Conservation (phyloP, 1,284 basidiomycete genomes). For the Singerocomus inundabilis region DNA sequence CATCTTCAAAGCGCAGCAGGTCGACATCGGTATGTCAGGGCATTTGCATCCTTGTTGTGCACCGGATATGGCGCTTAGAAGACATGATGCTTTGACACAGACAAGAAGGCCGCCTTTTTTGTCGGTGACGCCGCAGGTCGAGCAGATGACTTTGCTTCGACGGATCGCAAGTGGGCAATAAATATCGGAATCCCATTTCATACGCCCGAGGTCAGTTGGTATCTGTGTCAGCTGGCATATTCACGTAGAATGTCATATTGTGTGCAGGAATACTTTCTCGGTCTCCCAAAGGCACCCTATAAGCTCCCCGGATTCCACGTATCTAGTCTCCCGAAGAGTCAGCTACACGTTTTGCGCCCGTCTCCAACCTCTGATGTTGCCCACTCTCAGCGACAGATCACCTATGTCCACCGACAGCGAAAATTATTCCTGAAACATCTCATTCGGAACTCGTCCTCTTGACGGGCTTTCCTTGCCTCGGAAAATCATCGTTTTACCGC, state of each 20-base stretch:
- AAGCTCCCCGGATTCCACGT: constrained; percentile 60
- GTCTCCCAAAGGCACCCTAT: constrained; percentile 44
- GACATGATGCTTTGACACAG: constrained; percentile 38
- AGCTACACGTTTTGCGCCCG: constrained; percentile 5
- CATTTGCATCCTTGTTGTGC: too few relatives aligned
- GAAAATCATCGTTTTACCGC: constrained; percentile 82
- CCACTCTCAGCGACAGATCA: constrained; percentile 49
- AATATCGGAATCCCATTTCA: constrained; percentile 73
- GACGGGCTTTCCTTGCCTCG: constrained; percentile 84
- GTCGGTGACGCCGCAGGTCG: constrained; percentile 93
- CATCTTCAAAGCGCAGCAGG: constrained; percentile 55
- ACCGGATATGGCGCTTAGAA: background rate
- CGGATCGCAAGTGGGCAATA: constrained; percentile 83
- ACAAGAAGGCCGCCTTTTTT: constrained; percentile 68
- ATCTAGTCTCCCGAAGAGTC: constrained; percentile 47
- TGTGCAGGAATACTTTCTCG: constrained; percentile 77
- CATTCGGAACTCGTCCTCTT: constrained; percentile 72
- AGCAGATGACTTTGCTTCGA: constrained; percentile 68
- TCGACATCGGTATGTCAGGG: constrained; percentile 59
- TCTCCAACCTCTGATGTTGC: constrained; percentile 3
- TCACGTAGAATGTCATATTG: constrained; percentile 2
- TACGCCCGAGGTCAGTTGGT: constrained; percentile 57
- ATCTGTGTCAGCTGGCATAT: background rate
- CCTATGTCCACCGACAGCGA: constrained; percentile 50
- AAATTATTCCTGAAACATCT: constrained; percentile 25